phyloP scores from a whole-genome alignment of 2,329 filamentous ascomycete species.

The Paecilomyces sp. region DNA sequence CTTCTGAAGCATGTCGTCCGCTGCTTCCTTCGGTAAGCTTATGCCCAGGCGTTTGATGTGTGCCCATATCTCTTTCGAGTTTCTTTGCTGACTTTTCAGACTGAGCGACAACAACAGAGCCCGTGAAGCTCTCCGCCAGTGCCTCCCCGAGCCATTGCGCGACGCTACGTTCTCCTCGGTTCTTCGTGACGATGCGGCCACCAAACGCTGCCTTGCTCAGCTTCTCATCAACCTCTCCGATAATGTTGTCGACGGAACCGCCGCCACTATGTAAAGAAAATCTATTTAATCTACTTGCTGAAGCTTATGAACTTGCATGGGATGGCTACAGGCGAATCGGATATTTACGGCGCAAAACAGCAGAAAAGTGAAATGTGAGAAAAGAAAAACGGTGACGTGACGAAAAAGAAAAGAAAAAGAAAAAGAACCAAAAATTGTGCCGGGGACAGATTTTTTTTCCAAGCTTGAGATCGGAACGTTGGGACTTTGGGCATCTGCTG shows the following conservation, averaged over 20 bases:
- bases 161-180: slow-evolving; percentile 97
- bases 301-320: slow-evolving; percentile 35
- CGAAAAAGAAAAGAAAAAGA: slow-evolving; percentile 4
- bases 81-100: slow-evolving; percentile 38
- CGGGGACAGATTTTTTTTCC: slow-evolving; percentile 4
- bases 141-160: slow-evolving; percentile 94
- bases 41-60: neutral
- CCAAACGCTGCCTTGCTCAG: slow-evolving; percentile 95
- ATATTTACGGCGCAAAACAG: slow-evolving; percentile 29
- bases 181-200: slow-evolving; percentile 91
- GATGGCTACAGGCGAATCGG: slow-evolving; percentile 33
- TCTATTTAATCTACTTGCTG: slow-evolving; percentile 23
- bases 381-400: slow-evolving; percentile 5
- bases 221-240: slow-evolving; percentile 94
- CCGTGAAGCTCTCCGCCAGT: slow-evolving; percentile 89
- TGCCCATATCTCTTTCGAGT: neutral
- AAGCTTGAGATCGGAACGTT: slow-evolving; percentile 1
- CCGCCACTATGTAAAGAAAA: slow-evolving; percentile 30
- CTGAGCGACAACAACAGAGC: slow-evolving; percentile 94
- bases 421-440: neutral
- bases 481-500: slow-evolving; percentile 6
- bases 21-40: slow-evolving; percentile 80
- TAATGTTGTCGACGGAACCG: slow-evolving; percentile 57
- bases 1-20: slow-evolving; percentile 95
- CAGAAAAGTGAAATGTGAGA: slow-evolving; percentile 4